These are phyloP conservation scores for Neopestalotiopsis sp. DNA, from an alignment of 2,329 filamentous ascomycete species.

Conservation along the genomic window DNA sequence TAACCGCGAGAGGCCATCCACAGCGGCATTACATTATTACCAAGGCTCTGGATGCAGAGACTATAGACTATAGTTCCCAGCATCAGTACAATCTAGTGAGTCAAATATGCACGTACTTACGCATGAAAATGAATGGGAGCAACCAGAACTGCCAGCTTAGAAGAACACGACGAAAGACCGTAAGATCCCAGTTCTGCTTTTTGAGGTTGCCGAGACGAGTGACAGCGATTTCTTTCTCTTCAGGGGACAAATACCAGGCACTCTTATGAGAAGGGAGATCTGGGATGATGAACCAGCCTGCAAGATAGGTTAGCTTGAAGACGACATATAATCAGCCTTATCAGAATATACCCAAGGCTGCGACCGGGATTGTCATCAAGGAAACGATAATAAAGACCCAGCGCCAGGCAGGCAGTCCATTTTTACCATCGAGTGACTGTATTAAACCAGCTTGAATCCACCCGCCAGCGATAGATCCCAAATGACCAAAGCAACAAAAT, in stretches of 20 bases:
- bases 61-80: conserved; percentile 40
- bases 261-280: conserved; percentile 45
- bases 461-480: conserved; percentile 49
- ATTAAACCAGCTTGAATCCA: conserved; percentile 57
- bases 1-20: conserved; percentile 51
- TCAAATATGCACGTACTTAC: conserved; percentile 28
- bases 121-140: conserved; percentile 49
- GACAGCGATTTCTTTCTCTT: conserved; percentile 42
- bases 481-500: conserved; percentile 48
- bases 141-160: conserved; percentile 52
- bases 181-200: conserved; percentile 17
- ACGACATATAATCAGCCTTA: not conserved
- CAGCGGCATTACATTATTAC: conserved; percentile 49
- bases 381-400: conserved; percentile 65
- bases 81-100: not conserved
- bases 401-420: conserved; percentile 25
- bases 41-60: conserved; percentile 45
- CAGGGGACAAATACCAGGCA: conserved; percentile 43
- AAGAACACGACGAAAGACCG: conserved; percentile 18
- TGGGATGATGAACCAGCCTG: conserved; percentile 50
- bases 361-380: conserved; percentile 60
- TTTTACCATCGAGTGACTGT: conserved; percentile 36
- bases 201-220: conserved; percentile 39
- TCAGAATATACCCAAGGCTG: conserved; percentile 44
- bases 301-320: not conserved